Evolutionary conservation across 192 early-diverging fungal genomes (phyloP), one percentile per base, ranked within the genome.

Genomic region (Backusella luteola): DNA sequence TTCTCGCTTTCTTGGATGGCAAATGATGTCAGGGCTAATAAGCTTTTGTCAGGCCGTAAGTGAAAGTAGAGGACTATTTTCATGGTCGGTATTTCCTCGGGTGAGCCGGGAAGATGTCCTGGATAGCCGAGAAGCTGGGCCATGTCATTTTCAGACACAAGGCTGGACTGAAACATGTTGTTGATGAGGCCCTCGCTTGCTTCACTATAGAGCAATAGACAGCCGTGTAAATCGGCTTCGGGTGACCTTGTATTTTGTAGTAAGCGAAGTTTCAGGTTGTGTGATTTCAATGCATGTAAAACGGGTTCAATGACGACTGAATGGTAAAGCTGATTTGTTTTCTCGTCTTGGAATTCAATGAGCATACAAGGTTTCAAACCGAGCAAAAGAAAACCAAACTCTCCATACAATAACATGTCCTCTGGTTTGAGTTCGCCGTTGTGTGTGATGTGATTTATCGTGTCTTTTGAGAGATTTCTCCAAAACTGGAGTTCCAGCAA

Each of bases 341-440:
- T 46, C 23, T 71, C 41, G 29, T 49, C 23, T 46, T 44, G 39
- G 32, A 75, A 75, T 23, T 75, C 59, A 52, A 75, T 35, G 3
- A 75, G 41, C 8, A 75, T 66, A 34, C 74, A 67, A 15, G 66
- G 74, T 41, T 75, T 75, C 1, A 75, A 66, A 6, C 42, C 74
- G 17, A 67, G n/a, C n/a, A 75, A 15, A 14, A 38, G 42, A 67
- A 75, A 75, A 2, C 63, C 74, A 29, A 75, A 66, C 32, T 75
- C 74, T 34, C 74, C 74, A 46, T 75, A 75, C 0, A 75, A 12
- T 14, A 42, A 46, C 59, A 63, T 67, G 38, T 75, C 74, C 11
- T 67, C n/a, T 0, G 41, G 23, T 1, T 66, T 67, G 21, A 66
- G 52, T 0, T 66, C 23, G 23, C 74, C 74, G 6, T 67, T 6